Evolutionary conservation across 2,329 filamentous ascomycete species (phyloP), one percentile per base, ranked within the genome.

Genomic region (Pseudogymnoascus pannorum): DNA sequence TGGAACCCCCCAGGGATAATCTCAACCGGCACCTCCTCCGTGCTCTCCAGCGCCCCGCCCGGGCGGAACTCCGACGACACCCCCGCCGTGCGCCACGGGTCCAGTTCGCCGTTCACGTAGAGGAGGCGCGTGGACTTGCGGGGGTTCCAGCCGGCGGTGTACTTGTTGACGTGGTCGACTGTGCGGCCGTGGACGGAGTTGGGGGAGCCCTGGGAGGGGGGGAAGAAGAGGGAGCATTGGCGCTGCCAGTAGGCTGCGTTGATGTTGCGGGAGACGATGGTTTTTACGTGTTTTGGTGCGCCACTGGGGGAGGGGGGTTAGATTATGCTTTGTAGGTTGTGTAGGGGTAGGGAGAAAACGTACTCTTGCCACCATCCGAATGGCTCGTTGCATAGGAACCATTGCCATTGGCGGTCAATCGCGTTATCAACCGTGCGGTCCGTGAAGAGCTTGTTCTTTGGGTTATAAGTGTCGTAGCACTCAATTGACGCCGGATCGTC

Each of bases 371-470:
- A 85, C 70, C 78, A 83, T 61, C 74, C 79, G 62, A 83, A 79
- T n/a, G 84, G 83, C 69, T 87, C 81, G 68, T 87, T 86, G 75
- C 85, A 87, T 1, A 78, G 75, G 71, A 85, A 77, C 83, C 84
- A 87, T 6, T 75, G 69, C 83, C 82, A 87, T 64, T 84, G 81
- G 0, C 81, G 72, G 65, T 81, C 75, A 26, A 74, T 66, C 0
- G 67, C 60, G 68, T 86, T 85, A 57, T 64, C 65, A 4, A 80
- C 72, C 1, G 72, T 73, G 16, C 68, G 71, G 68, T 87, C 81
- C 3, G 77, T 80, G 71, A 75, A 86, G 2, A 81, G 64, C 0
- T 78, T 74, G 63, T 74, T 81, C 18, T 72, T 74, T 5, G 73
- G 64, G 66, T 86, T 78, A 69, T 83, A 77, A 1, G 77, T 80